Evolutionary conservation across 768 basidiomycete genomes (phyloP).

Genomic region (Amanita inopinata): DNA sequence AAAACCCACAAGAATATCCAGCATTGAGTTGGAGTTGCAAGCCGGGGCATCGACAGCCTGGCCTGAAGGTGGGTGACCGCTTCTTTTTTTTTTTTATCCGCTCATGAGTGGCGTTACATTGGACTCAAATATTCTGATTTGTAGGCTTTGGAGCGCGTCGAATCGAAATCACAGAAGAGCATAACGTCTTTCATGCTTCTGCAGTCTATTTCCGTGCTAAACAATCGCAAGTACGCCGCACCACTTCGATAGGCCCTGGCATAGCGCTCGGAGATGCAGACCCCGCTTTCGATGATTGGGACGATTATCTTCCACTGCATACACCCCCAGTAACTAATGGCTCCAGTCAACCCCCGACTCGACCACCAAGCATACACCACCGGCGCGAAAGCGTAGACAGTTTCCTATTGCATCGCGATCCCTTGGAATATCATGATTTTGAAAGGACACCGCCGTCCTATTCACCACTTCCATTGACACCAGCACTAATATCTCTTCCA

Average conservation of each 20-base stretch:
- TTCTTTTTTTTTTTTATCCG: constrained; percentile 2
- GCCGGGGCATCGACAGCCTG: constrained; percentile 68
- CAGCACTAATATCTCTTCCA: constrained; percentile 5
- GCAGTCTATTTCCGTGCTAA: constrained; percentile 67
- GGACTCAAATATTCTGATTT: constrained; percentile 2
- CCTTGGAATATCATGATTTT: constrained; percentile 24
- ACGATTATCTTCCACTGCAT: constrained; percentile 9
- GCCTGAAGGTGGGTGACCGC: constrained; percentile 66
- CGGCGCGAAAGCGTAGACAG: constrained; percentile 25
- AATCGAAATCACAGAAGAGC: constrained; percentile 71
- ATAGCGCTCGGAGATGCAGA: constrained; percentile 25
- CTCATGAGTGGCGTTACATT: no score
- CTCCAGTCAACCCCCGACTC: constrained; percentile 1
- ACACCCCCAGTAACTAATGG: constrained; percentile 1
- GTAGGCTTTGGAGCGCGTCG: constrained; percentile 61
- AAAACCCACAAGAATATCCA: constrained; percentile 80
- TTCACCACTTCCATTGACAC: constrained; percentile 19
- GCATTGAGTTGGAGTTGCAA: constrained; percentile 72
- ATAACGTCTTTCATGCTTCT: constrained; percentile 60
- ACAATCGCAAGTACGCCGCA: constrained; percentile 22
- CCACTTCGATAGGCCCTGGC: constrained; percentile 40
- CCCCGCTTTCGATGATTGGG: constrained; percentile 19
- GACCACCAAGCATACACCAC: constrained; percentile 1
- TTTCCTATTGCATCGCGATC: constrained; percentile 22
- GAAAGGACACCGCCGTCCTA: constrained; percentile 30